Base-by-base conservation (phyloP, 2,329 filamentous ascomycete species). In the Ciborinia camelliae region DNA sequence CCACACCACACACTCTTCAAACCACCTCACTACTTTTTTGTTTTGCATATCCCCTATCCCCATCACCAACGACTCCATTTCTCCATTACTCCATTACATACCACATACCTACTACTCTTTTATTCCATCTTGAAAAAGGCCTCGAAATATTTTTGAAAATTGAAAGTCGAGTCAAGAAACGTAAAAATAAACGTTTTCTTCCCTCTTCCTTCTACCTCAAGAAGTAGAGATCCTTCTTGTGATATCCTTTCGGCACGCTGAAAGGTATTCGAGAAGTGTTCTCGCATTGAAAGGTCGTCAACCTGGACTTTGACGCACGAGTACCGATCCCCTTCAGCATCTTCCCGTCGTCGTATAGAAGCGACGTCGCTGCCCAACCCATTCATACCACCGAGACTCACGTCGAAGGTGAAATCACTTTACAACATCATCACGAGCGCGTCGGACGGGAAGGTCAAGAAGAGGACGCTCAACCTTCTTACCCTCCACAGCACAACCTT, bases 221-320 rank as follows among this genome's bases (percentile, higher is more conserved):
- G 82, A 82, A 86, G 84, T 83, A 82, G 84, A 83, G 85, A 82
- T 81, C 82, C 80, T 79, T 79, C 86, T 87, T 84, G 87, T 86
- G 80, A 84, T 84, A 82, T 86, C 85, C 85, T 87, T 86, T 87
- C 84, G 84, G 79, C 78, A 80, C 69, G 68, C 83, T 79, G 81
- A 81, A 81, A 81, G 81, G 82, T 78, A 79, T 86, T 86, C 85
- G 86, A 91, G 88, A 88, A 87, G 84, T 84, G 86, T 82, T 67
- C 81, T 80, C 78, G 81, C 87, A 82, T 81, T 80, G 79, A 79
- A 82, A 87, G 90, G 88, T 90, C 90, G 91, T 84, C 91, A 97
- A 92, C 85, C 93, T 97, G 93, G 93, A 97, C 91, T 97, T 96
- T 95, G 93, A 97, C 90, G 92, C 93, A 83, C 91, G 92, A 82